Conservation (phyloP, 768 basidiomycete species). For the Boletus patriciae region DNA sequence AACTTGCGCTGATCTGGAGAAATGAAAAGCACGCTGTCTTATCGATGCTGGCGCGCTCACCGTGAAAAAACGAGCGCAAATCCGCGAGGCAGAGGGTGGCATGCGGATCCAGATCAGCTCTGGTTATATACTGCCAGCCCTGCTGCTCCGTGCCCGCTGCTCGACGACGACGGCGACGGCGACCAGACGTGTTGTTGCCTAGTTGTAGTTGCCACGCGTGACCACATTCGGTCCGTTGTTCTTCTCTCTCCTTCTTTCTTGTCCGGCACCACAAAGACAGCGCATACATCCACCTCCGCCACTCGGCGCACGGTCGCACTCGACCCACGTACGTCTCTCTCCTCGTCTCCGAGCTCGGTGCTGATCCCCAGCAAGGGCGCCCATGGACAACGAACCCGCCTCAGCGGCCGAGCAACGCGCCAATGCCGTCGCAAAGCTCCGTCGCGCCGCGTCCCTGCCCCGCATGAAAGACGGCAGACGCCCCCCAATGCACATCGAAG, state of each 20-base stretch:
- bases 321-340: conserved; percentile 7
- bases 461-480: conserved; percentile 89
- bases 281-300: conserved; percentile 14
- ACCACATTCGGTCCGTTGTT: conserved; percentile 8
- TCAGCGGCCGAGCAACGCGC: conserved; percentile 77
- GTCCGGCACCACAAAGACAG: conserved; percentile 2
- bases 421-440: conserved; percentile 84
- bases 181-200: neutral
- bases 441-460: conserved; percentile 87
- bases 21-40: conserved; percentile 33
- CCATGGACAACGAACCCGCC: conserved; percentile 39
- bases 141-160: neutral
- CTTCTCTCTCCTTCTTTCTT: neutral
- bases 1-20: conserved; percentile 29
- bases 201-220: conserved; percentile 15
- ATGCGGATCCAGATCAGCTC: conserved; percentile 26
- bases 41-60: conserved; percentile 22
- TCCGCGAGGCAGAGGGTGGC: conserved; percentile 29
- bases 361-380: neutral
- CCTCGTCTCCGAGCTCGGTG: neutral
- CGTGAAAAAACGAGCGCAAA: conserved; percentile 15
- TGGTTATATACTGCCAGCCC: conserved; percentile 18
- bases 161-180: conserved; percentile 3
- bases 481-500: conserved; percentile 83
- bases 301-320: conserved; percentile 3